Evolutionary conservation across 345 rosid genomes (phyloP).

Genomic region (Brassica rapa): DNA sequence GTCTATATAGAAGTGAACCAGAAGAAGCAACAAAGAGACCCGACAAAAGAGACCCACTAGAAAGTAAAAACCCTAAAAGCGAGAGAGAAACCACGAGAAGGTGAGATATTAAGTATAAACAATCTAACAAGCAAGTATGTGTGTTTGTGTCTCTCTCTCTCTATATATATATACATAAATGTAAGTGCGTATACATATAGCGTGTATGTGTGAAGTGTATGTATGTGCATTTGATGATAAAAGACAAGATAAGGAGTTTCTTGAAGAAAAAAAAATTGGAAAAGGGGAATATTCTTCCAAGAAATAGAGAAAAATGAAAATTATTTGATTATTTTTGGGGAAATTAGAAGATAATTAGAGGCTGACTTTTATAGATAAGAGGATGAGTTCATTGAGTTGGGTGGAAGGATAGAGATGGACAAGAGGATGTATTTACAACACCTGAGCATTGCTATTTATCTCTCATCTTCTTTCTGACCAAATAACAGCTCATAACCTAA

Average conservation of each 20-base stretch:
- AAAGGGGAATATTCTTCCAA: constrained; percentile 15
- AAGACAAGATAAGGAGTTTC: constrained; percentile 21
- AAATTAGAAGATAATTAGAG: constrained; percentile 34
- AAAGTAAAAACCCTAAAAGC: constrained; percentile 31
- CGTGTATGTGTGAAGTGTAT: constrained; percentile 14
- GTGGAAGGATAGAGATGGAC: constrained; percentile 39
- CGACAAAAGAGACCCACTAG: constrained; percentile 20
- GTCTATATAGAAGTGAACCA: neutral
- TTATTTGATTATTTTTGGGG: neutral
- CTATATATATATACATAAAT: neutral
- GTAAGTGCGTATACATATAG: constrained; percentile 7
- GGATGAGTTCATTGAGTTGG: constrained; percentile 16
- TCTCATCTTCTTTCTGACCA: constrained; percentile 42
- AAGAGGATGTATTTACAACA: constrained; percentile 40
- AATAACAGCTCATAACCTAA: constrained; percentile 35
- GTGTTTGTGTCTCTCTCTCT: neutral
- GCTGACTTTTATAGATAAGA: constrained; percentile 29
- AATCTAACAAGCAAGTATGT: constrained; percentile 24
- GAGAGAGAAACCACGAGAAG: constrained; percentile 35
- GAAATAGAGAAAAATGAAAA: neutral
- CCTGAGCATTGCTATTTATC: constrained; percentile 41
- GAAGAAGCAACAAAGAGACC: constrained; percentile 27
- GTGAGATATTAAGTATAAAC: constrained; percentile 35
- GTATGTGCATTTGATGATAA: constrained; percentile 25
- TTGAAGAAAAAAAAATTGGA: neutral